Base-by-base conservation (phyloP, 2,329 filamentous ascomycete species). In the Fusarium napiforme region DNA sequence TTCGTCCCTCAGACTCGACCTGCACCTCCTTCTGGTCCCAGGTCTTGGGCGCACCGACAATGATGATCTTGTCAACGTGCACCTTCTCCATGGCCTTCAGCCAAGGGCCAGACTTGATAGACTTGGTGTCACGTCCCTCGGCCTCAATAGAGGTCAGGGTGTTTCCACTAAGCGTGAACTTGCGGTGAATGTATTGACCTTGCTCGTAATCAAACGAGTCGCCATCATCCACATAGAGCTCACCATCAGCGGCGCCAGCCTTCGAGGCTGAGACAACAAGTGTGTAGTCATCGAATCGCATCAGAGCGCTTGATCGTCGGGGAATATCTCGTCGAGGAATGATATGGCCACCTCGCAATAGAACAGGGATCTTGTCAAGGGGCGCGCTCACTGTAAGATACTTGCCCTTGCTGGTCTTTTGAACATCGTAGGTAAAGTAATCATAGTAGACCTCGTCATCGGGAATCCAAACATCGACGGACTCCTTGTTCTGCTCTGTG, bases 211-310 rank as follows among this genome's bases (percentile, higher is more conserved):
- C 94, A 75, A 95, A 99, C 2, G 93, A 93, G 82, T 98, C 95
- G 53, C 96, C 96, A 75, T 99, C 96, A 79, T 99, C 96, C 36
- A 94, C 86, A 79, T 99, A 99, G 12, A 99, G 85, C 55, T 93
- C 92, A 34, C 96, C 96, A 53, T 92, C 89, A 0, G 96, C 94
- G 9, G 79, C 64, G 26, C 83, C 86, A 55, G 74, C 69, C 77
- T 91, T 89, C 60, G 92, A 91, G 37, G 97, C 85, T 2, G 81
- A 73, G 5, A 98, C 87, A 5, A 99, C 91, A 4, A 99, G 89
- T 0, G 96, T 99, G 85, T 97, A 97, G 45, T 97, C 95, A 81
- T 99, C 96, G 82, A 91, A 97, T 78, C 90, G 93, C 96, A 98
- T 98, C 50, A 98, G 87, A 26, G 93, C 91, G 65, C 91, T 93